Base-by-base conservation (phyloP, 2,329 filamentous ascomycete genomes). In the Diaporthe humulicola region DNA sequence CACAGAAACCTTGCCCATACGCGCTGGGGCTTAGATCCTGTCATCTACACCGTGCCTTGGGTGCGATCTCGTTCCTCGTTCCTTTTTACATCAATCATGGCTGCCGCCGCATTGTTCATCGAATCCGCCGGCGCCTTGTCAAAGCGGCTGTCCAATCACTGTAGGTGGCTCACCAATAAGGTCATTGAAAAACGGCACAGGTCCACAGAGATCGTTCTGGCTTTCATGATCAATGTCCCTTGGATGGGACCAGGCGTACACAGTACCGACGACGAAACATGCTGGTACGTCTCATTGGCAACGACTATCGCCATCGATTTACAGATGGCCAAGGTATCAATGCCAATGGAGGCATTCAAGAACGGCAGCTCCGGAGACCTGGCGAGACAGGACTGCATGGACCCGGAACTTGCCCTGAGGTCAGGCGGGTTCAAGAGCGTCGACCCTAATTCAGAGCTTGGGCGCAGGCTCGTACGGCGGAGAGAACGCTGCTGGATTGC, bases 211-310 rank as follows among this genome's bases (percentile, higher is more conserved):
- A 94, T 95, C 73, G 91, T 95, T 0, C 84, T 95, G 1, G 93
- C 91, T 0, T 94, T 94, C 79, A 93, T 95, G 90, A 88, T 94
- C 42, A 94, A 94, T 76, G 89, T 95, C 9, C 93, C 93, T 0
- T 95, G 93, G 93, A 94, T 94, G 88, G 90, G 90, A 40, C 91
- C 91, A 1, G 91, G 91, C 2, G 85, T 89, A 74, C 91, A 93
- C 78, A 92, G 90, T 81, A 91, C 91, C 14, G 93, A 94, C 77
- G 93, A 95, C 75, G 93, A 94, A 78, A 94, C 93, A 0, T 94
- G 92, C 74, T 89, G 90, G 56, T 94, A 93, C 77, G 90, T 95
- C 71, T 90, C 92, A 2, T 91, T 93, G 84, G 93, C 93, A 1
- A 85, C 93, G 14, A 92, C 91, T 0, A 90, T 94, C 75, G 92